Evolutionary conservation across 2,329 filamentous ascomycete genomes (phyloP), one percentile per base, ranked within the genome.

Genomic region (Fusarium neocosmosporiellum): DNA sequence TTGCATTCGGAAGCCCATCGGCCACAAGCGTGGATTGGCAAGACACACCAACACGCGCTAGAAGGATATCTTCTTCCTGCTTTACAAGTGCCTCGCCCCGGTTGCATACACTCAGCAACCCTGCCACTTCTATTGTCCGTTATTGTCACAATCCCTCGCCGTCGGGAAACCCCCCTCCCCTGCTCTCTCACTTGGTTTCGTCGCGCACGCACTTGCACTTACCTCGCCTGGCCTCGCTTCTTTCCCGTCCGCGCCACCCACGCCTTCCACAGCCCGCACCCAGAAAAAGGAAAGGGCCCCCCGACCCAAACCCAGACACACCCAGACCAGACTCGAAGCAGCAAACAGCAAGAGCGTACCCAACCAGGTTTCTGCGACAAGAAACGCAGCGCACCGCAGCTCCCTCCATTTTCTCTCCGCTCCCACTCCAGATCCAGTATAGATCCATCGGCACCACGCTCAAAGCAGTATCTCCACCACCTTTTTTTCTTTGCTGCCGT

Each of bases 401-500:
- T 85, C 84, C 85, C 77, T 79, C 78, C 70, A 72, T 76, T 71
- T 75, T 77, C 79, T 79, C 80, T 80, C 80, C 78, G 85, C 86
- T 85, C 85, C 84, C 84, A 85, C 85, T 83, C 88, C 88, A 88
- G 87, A 90, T 89, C 85, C 85, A 90, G 88, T 88, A 89, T 89
- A 90, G 88, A 86, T 85, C 87, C 86, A 86, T 89, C 87, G 86
- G 87, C 88, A 89, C 87, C 86, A 89, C 87, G 85, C 88, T 88
- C 88, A 88, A 90, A 89, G 84, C 84, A 90, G 88, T 83, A 88
- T 88, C 87, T 89, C 87, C 88, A 89, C 88, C 84, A 84, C 82
- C 84, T 84, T 85, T 88, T 88, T 86, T 86, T 78, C 76, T 77
- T 73, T 69, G 75, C 83, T 84, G 85, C 82, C 65, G 67, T 73